Evolutionary conservation across 495 filamentous ascomycete species (phyloP).

Genomic region (Daldinia caldariorum): DNA sequence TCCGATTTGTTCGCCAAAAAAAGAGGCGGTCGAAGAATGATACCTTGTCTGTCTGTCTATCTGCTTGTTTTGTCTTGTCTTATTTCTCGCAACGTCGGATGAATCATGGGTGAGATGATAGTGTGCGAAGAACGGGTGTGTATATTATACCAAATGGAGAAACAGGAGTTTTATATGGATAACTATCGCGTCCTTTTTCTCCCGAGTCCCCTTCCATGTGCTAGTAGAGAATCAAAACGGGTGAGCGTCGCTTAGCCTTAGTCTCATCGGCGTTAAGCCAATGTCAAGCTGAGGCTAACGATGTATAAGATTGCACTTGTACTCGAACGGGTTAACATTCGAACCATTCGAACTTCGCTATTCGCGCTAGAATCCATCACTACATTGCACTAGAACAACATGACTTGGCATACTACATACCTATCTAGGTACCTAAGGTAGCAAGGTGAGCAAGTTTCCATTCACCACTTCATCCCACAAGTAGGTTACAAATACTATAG

Average conservation of each 20-base stretch:
- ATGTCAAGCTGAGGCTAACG: conserved; percentile 13
- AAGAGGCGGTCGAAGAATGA: conserved; percentile 5
- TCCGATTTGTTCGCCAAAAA: background rate
- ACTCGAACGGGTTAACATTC: background rate
- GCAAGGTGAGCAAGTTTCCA: background rate
- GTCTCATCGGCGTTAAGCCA: conserved; percentile 28
- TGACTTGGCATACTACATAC: too few relatives aligned
- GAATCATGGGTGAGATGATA: background rate
- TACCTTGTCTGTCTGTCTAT: too few relatives aligned
- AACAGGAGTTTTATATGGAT: too few relatives aligned
- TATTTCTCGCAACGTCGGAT: background rate
- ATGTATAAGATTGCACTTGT: background rate
- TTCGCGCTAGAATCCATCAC: background rate
- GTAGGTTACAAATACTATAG: background rate
- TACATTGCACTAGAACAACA: too few relatives aligned
- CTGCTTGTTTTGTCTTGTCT: background rate
- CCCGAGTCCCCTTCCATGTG: too few relatives aligned
- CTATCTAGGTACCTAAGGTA: too few relatives aligned
- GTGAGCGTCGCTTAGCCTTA: conserved; percentile 6
- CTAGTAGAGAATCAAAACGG: background rate
- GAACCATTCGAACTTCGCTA: background rate
- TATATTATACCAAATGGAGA: too few relatives aligned
- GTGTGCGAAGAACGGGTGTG: too few relatives aligned
- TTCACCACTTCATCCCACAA: background rate
- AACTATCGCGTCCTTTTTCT: background rate